phyloP scores from a whole-genome alignment of 2,329 filamentous ascomycete genomes.

The Tolypocladium endophyticum region DNA sequence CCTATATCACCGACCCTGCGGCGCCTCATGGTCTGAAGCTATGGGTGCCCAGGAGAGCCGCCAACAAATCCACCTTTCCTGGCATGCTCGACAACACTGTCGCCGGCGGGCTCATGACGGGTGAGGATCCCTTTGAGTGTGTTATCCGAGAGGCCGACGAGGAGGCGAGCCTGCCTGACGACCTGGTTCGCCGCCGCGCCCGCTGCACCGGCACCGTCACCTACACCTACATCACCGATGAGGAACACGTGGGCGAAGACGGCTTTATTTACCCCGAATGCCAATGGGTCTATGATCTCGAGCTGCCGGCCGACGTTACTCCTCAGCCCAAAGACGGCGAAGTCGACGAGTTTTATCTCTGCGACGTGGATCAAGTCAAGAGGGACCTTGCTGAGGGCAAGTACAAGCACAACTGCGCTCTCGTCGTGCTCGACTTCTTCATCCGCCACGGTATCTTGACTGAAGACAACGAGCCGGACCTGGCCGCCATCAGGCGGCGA shows the following conservation, averaged over 20 bases:
- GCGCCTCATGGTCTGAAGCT: slow-evolving; percentile 53
- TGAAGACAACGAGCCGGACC: slow-evolving; percentile 66
- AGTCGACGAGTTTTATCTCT: slow-evolving; percentile 74
- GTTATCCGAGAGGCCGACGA: slow-evolving; percentile 79
- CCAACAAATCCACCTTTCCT: slow-evolving; percentile 74
- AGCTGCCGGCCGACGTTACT: slow-evolving; percentile 56
- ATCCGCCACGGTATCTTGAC: slow-evolving; percentile 75
- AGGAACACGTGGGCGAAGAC: slow-evolving; percentile 66
- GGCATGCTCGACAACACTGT: slow-evolving; percentile 95
- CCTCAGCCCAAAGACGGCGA: slow-evolving; percentile 79
- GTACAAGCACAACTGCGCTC: slow-evolving; percentile 89
- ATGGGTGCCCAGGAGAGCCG: slow-evolving; percentile 73
- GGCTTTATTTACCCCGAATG: slow-evolving; percentile 81
- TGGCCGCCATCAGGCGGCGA: slow-evolving; percentile 62
- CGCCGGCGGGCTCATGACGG: slow-evolving; percentile 66
- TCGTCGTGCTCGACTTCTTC: slow-evolving; percentile 83
- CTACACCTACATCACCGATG: slow-evolving; percentile 74
- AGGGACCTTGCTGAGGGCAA: slow-evolving; percentile 57
- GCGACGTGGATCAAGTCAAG: slow-evolving; percentile 66
- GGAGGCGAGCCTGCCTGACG: slow-evolving; percentile 71
- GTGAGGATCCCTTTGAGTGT: slow-evolving; percentile 71
- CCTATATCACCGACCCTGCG: slow-evolving; percentile 42
- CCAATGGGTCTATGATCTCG: slow-evolving; percentile 85
- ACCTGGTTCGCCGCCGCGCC: slow-evolving; percentile 51
- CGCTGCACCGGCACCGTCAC: slow-evolving; percentile 60